Evolutionary conservation across 2,329 filamentous ascomycete genomes (phyloP).

Genomic region (Fusarium chlamydosporum): DNA sequence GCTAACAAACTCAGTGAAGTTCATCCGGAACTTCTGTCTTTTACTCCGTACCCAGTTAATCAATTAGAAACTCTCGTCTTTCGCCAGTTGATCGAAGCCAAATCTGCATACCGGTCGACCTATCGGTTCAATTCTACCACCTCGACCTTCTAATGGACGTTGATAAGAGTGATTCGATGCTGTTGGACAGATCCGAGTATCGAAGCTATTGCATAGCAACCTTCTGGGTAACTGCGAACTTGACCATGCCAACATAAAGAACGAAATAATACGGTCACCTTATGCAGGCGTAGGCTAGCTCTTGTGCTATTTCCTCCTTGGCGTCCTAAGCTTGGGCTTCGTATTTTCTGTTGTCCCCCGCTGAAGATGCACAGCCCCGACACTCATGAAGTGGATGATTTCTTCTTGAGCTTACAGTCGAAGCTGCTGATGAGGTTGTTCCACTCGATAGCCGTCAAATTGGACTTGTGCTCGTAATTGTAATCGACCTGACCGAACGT

Average conservation of each 20-base stretch:
- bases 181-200: background rate
- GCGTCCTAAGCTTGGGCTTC: no score
- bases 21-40: constrained; percentile 4
- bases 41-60: constrained; percentile 17
- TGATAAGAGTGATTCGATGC: background rate
- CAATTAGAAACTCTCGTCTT: background rate
- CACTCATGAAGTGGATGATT: constrained; percentile 16
- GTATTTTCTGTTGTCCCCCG: background rate
- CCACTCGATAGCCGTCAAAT: constrained; percentile 63
- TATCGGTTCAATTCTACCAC: no score
- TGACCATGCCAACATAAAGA: no score
- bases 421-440: constrained; percentile 57
- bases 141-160: background rate
- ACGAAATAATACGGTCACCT: no score
- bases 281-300: no score
- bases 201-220: no score
- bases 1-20: constrained; percentile 4
- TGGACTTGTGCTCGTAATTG: constrained; percentile 62
- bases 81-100: background rate
- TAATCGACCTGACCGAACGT: constrained; percentile 65
- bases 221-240: no score
- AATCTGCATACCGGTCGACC: background rate
- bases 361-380: background rate
- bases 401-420: constrained; percentile 50
- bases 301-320: no score